Evolutionary conservation across 306 rosid species (phyloP).

Genomic region (Boehmeria nivea): DNA sequence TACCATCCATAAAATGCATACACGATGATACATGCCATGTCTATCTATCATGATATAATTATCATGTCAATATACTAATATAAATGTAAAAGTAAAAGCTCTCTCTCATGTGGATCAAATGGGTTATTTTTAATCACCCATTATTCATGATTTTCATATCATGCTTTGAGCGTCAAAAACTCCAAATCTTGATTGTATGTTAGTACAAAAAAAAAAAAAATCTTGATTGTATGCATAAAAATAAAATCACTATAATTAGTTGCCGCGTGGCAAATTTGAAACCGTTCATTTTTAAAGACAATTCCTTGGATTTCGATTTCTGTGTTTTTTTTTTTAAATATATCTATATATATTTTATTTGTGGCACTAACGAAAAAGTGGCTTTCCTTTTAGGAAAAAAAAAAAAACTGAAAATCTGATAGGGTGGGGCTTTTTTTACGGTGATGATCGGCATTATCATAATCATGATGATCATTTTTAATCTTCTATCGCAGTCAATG

Average conservation of each 20-base stretch:
- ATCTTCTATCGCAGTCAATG: conserved; percentile 1
- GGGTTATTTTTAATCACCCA: not conserved
- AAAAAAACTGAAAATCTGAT: not conserved
- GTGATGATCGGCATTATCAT: not conserved
- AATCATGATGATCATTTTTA: not conserved
- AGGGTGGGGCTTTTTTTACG: conserved; percentile 16
- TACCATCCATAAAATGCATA: not conserved
- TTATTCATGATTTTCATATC: conserved; percentile 1
- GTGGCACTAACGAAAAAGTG: conserved; percentile 22
- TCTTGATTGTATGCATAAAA: no score
- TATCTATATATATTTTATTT: not conserved
- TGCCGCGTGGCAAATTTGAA: no score
- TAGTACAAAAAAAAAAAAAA: no score
- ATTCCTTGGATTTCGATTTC: no score
- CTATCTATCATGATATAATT: conserved; percentile 10
- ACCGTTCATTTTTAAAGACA: no score
- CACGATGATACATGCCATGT: not conserved
- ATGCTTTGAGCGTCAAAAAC: not conserved
- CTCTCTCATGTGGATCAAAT: not conserved
- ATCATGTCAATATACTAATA: no score
- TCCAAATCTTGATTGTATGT: no score
- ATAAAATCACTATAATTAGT: no score
- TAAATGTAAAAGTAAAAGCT: no score
- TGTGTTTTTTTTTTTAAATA: no score
- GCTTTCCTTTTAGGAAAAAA: conserved; percentile 8